These are phyloP conservation scores for Paramecium biaurelia DNA, from an alignment of 73 alveolate genomes.

Conservation along the genomic window DNA sequence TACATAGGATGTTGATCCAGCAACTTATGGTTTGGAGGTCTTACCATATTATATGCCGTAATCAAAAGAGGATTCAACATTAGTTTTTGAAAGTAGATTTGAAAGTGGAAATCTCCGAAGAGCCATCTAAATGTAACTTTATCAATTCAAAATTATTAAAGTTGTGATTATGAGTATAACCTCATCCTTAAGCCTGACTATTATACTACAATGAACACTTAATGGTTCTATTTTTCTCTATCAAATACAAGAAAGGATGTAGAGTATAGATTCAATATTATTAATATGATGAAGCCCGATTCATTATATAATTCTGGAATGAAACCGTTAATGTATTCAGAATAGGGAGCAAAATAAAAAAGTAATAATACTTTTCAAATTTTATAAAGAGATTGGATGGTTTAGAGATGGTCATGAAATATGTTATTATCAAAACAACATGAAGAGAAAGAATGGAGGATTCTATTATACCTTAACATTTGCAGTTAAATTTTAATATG, in stretches of 20 bases:
- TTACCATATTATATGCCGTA: conserved; percentile 74
- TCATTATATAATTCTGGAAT: conserved; percentile 95
- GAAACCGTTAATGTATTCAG: conserved; percentile 91
- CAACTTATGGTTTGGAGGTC: conserved; percentile 58
- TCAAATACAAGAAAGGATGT: conserved; percentile 94
- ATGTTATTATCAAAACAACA: conserved; percentile 85
- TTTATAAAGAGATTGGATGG: conserved; percentile 81
- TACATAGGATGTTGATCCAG: conserved; percentile 49
- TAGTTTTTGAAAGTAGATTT: conserved; percentile 97
- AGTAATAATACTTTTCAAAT: conserved; percentile 32
- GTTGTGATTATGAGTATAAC: conserved; percentile 93
- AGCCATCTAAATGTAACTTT: conserved; percentile 79
- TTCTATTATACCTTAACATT: conserved; percentile 97
- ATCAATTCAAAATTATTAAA: not conserved
- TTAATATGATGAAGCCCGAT: conserved; percentile 98
- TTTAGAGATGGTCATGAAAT: conserved; percentile 89
- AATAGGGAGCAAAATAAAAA: conserved; percentile 75
- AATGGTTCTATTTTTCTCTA: conserved; percentile 98
- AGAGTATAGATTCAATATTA: conserved; percentile 95
- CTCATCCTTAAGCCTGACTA: conserved; percentile 97
- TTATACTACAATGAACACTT: conserved; percentile 98
- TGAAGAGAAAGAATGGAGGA: conserved; percentile 90
- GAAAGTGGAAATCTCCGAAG: conserved; percentile 98
- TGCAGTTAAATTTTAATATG: conserved; percentile 90
- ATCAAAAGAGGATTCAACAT: conserved; percentile 83